These are phyloP conservation scores for Xerocomus amazonicus DNA, from an alignment of 1,284 basidiomycete species.

Conservation along the genomic window DNA sequence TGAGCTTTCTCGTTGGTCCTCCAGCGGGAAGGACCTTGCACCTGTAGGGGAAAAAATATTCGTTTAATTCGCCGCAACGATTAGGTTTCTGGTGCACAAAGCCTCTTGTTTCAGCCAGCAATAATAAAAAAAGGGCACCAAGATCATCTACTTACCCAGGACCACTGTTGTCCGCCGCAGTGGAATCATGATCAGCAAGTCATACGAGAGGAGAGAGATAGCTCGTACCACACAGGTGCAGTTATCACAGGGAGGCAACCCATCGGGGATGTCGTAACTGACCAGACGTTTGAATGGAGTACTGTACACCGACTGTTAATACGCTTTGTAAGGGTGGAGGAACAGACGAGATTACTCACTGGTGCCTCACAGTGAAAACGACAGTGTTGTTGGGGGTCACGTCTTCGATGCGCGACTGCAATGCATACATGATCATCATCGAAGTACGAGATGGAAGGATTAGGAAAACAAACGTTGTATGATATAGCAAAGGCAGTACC, in stretches of 20 bases:
- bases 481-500: conserved; percentile 1
- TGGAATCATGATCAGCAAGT: not conserved
- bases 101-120: conserved; percentile 1
- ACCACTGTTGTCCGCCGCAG: conserved; percentile 1
- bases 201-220: not conserved
- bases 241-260: conserved; percentile 6
- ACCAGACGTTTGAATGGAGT: conserved; percentile 6
- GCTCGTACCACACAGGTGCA: conserved; percentile 10
- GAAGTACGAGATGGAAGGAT: not conserved
- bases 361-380: not conserved
- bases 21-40: not conserved
- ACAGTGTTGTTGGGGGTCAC: not conserved
- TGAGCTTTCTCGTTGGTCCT: conserved; percentile 5
- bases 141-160: conserved; percentile 12
- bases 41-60: conserved; percentile 4
- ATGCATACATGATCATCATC: not conserved
- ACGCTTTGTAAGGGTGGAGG: no score
- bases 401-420: conserved; percentile 1
- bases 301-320: conserved; percentile 6
- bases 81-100: conserved; percentile 2
- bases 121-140: not conserved
- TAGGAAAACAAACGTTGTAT: conserved; percentile 4
- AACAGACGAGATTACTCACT: conserved; percentile 7
- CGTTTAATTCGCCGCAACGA: conserved; percentile 11
- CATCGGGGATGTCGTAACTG: conserved; percentile 9